Evolutionary conservation across 164 flowering plant genomes (phyloP).

Genomic region (Vitis rotundifolia): DNA sequence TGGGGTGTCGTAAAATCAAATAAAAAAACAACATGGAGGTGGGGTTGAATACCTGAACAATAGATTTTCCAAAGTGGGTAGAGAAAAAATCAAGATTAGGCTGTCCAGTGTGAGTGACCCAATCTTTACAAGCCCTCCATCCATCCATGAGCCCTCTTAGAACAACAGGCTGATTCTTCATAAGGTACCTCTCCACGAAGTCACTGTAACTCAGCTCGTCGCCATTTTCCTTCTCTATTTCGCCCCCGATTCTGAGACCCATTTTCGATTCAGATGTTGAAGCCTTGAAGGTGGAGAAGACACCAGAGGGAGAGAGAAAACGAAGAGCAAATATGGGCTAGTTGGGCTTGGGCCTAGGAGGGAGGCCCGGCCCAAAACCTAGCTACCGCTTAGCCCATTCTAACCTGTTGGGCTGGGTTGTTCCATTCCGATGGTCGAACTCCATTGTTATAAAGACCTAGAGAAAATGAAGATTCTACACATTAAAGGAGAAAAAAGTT

Average conservation of each 20-base stretch:
- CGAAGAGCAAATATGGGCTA: too few relatives aligned
- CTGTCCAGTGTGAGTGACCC: slow-evolving; percentile 61
- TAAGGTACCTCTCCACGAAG: slow-evolving; percentile 58
- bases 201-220: slow-evolving; percentile 62
- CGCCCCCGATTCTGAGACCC: slow-evolving; percentile 66
- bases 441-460: too few relatives aligned
- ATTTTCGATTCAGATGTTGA: slow-evolving; percentile 22
- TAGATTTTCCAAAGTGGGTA: slow-evolving; percentile 68
- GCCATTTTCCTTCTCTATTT: slow-evolving; percentile 69
- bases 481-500: too few relatives aligned
- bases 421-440: too few relatives aligned
- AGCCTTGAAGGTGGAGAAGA: not conserved
- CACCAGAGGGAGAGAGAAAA: not conserved
- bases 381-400: not conserved
- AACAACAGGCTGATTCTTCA: slow-evolving; percentile 73
- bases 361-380: too few relatives aligned
- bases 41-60: slow-evolving; percentile 59
- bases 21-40: not conserved
- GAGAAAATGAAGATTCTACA: too few relatives aligned
- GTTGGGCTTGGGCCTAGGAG: too few relatives aligned
- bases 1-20: slow-evolving; percentile 1
- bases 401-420: not conserved
- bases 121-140: slow-evolving; percentile 84
- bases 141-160: slow-evolving; percentile 78
- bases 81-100: slow-evolving; percentile 82